A percentile compares a stretch with the other conserved stretches of the same genome.
Conservation (phyloP, 129 eudicot species). For the Lactuca sativa region DNA sequence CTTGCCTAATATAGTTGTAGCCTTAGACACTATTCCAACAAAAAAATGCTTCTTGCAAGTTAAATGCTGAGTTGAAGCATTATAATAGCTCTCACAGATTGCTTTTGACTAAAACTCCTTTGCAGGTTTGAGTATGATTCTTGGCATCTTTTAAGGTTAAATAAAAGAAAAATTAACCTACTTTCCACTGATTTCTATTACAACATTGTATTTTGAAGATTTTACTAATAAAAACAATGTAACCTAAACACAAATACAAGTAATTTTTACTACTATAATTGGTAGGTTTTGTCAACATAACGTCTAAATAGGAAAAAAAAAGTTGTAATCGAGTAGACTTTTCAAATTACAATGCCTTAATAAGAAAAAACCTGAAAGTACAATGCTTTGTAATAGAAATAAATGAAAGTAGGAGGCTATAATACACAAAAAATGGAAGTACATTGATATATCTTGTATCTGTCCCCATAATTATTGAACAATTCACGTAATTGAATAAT, state of each 20-base stretch:
- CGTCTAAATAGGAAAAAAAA: neutral
- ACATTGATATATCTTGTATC: neutral
- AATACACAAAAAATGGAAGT: neutral
- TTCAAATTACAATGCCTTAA: neutral
- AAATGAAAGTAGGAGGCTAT: too few species aligned
- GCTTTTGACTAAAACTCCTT: constrained; percentile 93
- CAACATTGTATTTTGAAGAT: too few species aligned
- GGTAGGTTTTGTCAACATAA: neutral
- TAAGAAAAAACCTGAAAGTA: neutral
- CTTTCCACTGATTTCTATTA: too few species aligned
- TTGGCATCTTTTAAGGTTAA: neutral
- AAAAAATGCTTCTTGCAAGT: constrained; percentile 97
- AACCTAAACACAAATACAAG: too few species aligned
- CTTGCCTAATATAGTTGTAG: too few species aligned
- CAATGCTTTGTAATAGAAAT: neutral
- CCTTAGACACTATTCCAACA: too few species aligned
- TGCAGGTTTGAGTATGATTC: constrained; percentile 57
- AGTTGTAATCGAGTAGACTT: neutral
- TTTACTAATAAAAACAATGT: too few species aligned
- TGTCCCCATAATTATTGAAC: neutral
- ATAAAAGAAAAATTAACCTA: too few species aligned
- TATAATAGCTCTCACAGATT: constrained; percentile 89
- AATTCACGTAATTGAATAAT: neutral
- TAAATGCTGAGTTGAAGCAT: constrained; percentile 96
- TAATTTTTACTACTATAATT: too few species aligned